Base-by-base conservation (phyloP, 805 yeast genomes). In the Cyberlindnera bimundalis region DNA sequence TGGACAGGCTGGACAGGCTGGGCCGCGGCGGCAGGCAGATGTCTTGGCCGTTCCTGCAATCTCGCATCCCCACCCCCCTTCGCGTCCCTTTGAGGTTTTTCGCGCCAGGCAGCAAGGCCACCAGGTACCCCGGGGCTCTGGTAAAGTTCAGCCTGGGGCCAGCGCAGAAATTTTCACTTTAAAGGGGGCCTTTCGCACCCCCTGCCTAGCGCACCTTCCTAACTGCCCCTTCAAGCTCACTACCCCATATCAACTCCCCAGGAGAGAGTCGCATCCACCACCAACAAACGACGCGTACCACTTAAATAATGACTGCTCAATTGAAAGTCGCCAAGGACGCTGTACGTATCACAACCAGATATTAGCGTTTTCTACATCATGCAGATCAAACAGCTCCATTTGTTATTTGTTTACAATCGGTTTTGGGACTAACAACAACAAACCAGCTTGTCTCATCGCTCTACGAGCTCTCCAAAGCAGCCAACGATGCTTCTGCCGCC, bases 401-500 rank as follows among this genome's bases (percentile, higher is more conserved):
- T 6, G 6, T 21, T 10, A 14, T 21, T 20, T 16, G 27, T 15
- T 12, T 21, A 29, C 33, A 15, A 21, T 21, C 4, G 10, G n/a
- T n/a, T n/a, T 35, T 5, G 12, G 14, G 19, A 31, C 40, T 33
- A 36, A 29, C 40, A 25, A 11, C 21, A 23, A 8, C 35, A 3
- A 33, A 7, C 10, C 29, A 78, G 81, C 75, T 84, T 27, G 89
- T 89, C 43, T 76, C 93, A 29, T 78, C 96, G 1, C 73, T 89
- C 46, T 84, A 81, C 55, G 90, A 84, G 59, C 75, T 89, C 40
- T 79, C 93, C 32, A 86, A 81, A 57, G 88, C 95, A n/a, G 91
- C 96, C 27, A 78, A 76, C 48, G 90, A 84, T 42, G 87, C 91
- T 39, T 87, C 96, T 21, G 65, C 79, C 24, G 91, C 95, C 18